phyloP scores from a whole-genome alignment of 2,329 filamentous ascomycete species.

The Domatiomyces globalis region DNA sequence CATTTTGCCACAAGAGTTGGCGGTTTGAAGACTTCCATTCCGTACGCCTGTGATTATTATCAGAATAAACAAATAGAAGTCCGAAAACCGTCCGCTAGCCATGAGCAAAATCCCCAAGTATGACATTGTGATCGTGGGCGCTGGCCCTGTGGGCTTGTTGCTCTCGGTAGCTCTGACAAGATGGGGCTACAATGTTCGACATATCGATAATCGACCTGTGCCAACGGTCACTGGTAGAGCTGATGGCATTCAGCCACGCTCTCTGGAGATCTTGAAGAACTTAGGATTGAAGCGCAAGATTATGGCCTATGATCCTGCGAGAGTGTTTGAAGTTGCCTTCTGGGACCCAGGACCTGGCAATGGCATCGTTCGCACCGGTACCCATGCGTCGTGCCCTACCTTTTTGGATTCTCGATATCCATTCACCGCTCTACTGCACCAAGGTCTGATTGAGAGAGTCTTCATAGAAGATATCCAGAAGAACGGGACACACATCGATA shows the following conservation, averaged over 20 bases:
- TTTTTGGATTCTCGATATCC: conserved; percentile 57
- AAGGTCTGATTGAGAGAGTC: conserved; percentile 48
- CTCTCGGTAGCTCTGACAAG: conserved; percentile 75
- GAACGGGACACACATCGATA: conserved; percentile 41
- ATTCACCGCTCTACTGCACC: conserved; percentile 49
- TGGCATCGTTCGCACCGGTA: conserved; percentile 47
- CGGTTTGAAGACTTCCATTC: neutral
- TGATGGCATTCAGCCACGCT: conserved; percentile 83
- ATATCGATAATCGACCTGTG: conserved; percentile 79
- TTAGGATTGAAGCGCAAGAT: conserved; percentile 79
- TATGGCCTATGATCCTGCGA: conserved; percentile 76
- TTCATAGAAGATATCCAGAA: conserved; percentile 49
- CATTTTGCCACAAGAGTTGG: too few relatives aligned
- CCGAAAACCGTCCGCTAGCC: too few relatives aligned
- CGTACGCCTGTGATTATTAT: neutral
- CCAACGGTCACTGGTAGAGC: conserved; percentile 76
- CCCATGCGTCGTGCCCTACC: conserved; percentile 75
- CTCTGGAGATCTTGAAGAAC: conserved; percentile 71
- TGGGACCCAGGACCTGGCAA: conserved; percentile 44
- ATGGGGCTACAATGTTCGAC: conserved; percentile 92
- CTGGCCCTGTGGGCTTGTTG: conserved; percentile 76
- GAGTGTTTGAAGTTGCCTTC: conserved; percentile 60
- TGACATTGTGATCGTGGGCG: conserved; percentile 70
- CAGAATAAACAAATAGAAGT: neutral
- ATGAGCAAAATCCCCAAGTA: conserved; percentile 10